phyloP scores from a whole-genome alignment of 805 yeast species.

The Clavispora asparagi region DNA sequence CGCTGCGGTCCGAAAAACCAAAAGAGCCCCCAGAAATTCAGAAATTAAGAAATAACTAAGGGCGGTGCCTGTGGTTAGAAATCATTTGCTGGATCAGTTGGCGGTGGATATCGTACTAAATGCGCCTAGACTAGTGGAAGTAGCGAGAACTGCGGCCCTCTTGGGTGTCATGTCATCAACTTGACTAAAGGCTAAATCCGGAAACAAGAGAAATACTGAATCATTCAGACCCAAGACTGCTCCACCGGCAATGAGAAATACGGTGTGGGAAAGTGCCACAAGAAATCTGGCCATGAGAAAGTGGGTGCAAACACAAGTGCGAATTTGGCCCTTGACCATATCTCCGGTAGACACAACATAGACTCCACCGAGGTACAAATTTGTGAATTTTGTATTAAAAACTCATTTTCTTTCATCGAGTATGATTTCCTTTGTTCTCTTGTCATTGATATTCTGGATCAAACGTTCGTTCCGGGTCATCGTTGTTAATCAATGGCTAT shows the following conservation, averaged over 20 bases:
- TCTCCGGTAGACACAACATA: too few relatives aligned
- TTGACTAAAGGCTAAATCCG: neutral
- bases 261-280: neutral
- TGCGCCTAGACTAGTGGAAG: neutral
- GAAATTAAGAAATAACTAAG: neutral
- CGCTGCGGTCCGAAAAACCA: neutral
- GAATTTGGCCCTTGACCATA: neutral
- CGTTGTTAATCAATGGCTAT: slow-evolving; percentile 6
- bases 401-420: too few relatives aligned
- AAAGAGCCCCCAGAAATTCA: neutral
- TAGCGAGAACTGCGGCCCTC: neutral
- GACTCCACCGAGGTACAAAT: too few relatives aligned
- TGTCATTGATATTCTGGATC: too few relatives aligned
- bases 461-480: slow-evolving; percentile 1
- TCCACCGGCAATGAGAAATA: neutral
- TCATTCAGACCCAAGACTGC: neutral
- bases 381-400: too few relatives aligned
- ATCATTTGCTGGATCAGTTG: neutral
- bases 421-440: too few relatives aligned
- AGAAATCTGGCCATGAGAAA: slow-evolving; percentile 1
- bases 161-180: neutral
- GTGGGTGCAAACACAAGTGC: slow-evolving; percentile 23
- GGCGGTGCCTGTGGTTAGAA: neutral
- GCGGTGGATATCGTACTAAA: neutral
- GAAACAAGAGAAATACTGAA: neutral